Conservation (phyloP, 129 eudicot genomes). For the Flaveria robusta region DNA sequence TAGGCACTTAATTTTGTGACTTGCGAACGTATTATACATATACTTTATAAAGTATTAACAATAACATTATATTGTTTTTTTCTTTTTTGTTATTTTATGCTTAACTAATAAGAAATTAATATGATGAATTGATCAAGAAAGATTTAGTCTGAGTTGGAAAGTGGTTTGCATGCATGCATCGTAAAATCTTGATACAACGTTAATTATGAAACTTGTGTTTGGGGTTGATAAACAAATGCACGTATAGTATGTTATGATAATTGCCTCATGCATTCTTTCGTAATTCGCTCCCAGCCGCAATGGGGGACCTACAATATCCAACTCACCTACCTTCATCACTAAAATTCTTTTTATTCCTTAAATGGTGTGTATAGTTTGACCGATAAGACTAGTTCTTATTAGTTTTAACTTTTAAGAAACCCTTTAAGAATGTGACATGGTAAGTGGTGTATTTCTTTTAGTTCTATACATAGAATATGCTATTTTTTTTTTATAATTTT, state of each 20-base stretch:
- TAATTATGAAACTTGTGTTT: slow-evolving; percentile 10
- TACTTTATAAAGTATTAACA: too few species aligned
- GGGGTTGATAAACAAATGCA: slow-evolving; percentile 31
- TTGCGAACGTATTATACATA: too few species aligned
- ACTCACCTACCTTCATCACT: slow-evolving; percentile 28
- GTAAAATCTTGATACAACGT: slow-evolving; percentile 25
- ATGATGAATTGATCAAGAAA: slow-evolving; percentile 12
- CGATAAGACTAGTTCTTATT: not conserved
- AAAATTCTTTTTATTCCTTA: slow-evolving; percentile 18
- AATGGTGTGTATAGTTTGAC: slow-evolving; percentile 22
- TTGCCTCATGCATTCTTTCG: slow-evolving; percentile 41
- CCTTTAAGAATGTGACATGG: too few species aligned
- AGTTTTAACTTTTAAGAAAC: too few species aligned
- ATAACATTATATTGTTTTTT: too few species aligned
- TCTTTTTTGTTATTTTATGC: too few species aligned
- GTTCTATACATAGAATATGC: too few species aligned
- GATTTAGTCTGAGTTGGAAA: slow-evolving; percentile 21
- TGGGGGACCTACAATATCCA: slow-evolving; percentile 43
- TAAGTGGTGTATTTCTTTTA: too few species aligned
- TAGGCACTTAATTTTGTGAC: too few species aligned
- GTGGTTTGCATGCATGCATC: slow-evolving; percentile 39
- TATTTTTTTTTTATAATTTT: too few species aligned
- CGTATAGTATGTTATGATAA: slow-evolving; percentile 11
- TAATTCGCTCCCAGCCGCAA: slow-evolving; percentile 42
- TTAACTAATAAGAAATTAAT: too few species aligned